Evolutionary conservation across 2,329 filamentous ascomycete species (phyloP).

Genomic region (Lasiodiplodia citricola): DNA sequence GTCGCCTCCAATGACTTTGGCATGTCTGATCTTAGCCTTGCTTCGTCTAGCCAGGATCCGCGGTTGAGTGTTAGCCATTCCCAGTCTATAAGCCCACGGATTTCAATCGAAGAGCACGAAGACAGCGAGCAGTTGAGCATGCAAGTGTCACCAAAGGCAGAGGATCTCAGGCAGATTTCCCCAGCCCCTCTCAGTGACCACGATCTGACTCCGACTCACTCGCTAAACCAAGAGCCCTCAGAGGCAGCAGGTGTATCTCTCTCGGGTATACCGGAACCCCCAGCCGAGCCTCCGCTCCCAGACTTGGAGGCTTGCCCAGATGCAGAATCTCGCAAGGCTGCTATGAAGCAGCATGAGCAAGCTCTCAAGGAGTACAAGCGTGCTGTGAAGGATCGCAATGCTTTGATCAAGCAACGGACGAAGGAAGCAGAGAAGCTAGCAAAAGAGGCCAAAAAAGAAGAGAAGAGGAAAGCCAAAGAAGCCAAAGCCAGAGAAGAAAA

Average conservation of each 20-base stretch:
- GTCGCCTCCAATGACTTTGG: background rate
- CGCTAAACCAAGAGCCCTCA: background rate
- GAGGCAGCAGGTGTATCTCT: background rate
- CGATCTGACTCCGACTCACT: constrained; percentile 12
- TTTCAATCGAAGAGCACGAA: background rate
- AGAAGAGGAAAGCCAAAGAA: constrained; percentile 39
- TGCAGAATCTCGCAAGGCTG: constrained; percentile 69
- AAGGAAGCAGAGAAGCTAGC: constrained; percentile 59
- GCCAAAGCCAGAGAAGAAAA: constrained; percentile 29
- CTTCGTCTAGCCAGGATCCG: constrained; percentile 10
- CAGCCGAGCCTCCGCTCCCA: constrained; percentile 51
- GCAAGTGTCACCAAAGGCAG: background rate
- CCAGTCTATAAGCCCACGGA: background rate
- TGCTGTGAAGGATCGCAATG: constrained; percentile 69
- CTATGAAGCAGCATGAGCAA: constrained; percentile 70
- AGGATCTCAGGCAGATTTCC: background rate
- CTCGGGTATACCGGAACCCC: constrained; percentile 53
- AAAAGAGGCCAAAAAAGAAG: constrained; percentile 40
- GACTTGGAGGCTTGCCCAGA: constrained; percentile 65
- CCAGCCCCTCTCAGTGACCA: constrained; percentile 4
- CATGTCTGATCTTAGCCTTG: constrained; percentile 17
- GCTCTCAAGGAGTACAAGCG: constrained; percentile 69
- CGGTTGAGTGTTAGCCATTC: background rate
- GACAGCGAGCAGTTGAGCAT: background rate
- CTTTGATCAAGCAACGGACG: constrained; percentile 65